Conservation (phyloP, 495 filamentous ascomycete genomes). For the Cercophora samala region DNA sequence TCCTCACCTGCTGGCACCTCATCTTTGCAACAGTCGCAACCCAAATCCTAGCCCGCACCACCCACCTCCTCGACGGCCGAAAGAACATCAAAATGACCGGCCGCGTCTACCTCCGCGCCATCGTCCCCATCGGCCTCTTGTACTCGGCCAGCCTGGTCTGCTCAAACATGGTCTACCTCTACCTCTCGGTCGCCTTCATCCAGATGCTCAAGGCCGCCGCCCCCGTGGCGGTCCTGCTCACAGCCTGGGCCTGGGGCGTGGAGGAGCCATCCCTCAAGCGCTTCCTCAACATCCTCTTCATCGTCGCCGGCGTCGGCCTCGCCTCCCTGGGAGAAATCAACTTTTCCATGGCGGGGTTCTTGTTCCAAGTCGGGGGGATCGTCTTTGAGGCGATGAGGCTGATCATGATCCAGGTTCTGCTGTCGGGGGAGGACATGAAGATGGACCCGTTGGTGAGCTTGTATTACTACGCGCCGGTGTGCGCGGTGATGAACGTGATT, state of each 20-base stretch:
- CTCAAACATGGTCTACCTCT: conserved; percentile 71
- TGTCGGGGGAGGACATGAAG: conserved; percentile 62
- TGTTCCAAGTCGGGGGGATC: conserved; percentile 67
- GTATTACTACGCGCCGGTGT: conserved; percentile 82
- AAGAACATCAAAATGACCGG: conserved; percentile 67
- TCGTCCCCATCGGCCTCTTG: conserved; percentile 71
- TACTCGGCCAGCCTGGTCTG: conserved; percentile 71
- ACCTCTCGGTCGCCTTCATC: conserved; percentile 73
- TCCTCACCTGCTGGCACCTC: conserved; percentile 77
- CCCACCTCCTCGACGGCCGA: conserved; percentile 63
- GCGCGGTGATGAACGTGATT: conserved; percentile 69
- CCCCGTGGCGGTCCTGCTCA: conserved; percentile 65
- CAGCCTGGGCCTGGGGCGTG: conserved; percentile 62
- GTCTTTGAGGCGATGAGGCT: conserved; percentile 73
- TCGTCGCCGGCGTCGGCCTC: conserved; percentile 69
- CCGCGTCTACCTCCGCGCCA: conserved; percentile 62
- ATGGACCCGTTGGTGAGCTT: conserved; percentile 83
- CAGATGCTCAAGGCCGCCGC: conserved; percentile 79
- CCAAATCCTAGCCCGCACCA: conserved; percentile 67
- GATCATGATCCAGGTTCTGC: conserved; percentile 71
- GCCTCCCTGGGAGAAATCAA: conserved; percentile 74
- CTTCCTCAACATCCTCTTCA: conserved; percentile 66
- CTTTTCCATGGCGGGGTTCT: conserved; percentile 64
- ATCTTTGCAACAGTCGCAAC: conserved; percentile 69
- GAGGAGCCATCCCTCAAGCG: conserved; percentile 56